Evolutionary conservation across 2,329 filamentous ascomycete species (phyloP), one percentile per base, ranked within the genome.

Genomic region (Domatiomyces catenatus): DNA sequence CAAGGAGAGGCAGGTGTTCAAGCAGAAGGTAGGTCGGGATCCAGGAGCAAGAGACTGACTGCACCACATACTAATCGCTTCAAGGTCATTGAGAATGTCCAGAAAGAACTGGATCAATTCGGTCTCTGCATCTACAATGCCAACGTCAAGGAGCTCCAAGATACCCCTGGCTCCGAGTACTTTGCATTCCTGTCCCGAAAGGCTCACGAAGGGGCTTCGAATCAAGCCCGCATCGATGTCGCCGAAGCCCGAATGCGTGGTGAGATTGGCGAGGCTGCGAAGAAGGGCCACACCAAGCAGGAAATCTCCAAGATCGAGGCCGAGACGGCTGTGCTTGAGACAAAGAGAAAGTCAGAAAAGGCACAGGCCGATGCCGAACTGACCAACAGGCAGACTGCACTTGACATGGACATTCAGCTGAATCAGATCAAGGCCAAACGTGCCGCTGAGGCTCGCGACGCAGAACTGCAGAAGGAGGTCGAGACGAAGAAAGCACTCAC

Each of bases 241-340:
- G 75, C 76, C 12, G 71, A 77, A 56, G 76, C 76, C 6, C 67
- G 73, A 12, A 79, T 78, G 66, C 65, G 83, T 56, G 81, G 84
- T 61, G 81, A 70, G 52, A 68, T 70, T 26, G 68, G 68, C 52
- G 86, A 92, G 66, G 81, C 86, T 20, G 75, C 87, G 64, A 83
- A 85, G 61, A 78, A 81, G 61, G 86, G 86, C 56, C 76, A 85
- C 60, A 84, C 88, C 55, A 87, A 92, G 64, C 84, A 88, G 50
- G 83, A 89, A 62, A 84, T 93, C 43, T 85, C 86, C 59, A 90
- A 88, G 71, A 93, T 93, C 68, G 79, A 89, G 65, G 86, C 86
- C 57, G 81, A 86, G 59, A 93, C 86, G 1, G 85, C 86, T 1
- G 84, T 92, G 1, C 76, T 86, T 54, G 87, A 90, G 70, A 92